Conservation (phyloP, 257 asterid genomes). For the Solanum clarkiae region DNA sequence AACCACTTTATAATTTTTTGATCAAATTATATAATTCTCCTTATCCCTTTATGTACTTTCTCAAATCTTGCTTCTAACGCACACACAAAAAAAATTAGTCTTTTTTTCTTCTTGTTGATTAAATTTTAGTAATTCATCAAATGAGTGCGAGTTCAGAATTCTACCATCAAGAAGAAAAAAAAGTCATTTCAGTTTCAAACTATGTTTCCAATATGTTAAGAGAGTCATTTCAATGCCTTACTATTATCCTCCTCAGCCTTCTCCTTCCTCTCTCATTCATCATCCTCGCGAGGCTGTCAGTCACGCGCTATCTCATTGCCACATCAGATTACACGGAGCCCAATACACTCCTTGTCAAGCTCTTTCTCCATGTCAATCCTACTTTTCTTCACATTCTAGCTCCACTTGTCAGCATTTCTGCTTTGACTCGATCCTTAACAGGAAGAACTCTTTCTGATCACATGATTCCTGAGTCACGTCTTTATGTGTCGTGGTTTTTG, state of each 20-base stretch:
- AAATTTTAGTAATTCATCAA: not conserved
- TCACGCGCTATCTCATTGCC: conserved; percentile 15
- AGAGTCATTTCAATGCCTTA: conserved; percentile 31
- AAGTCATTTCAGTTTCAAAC: not conserved
- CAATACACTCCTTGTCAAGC: conserved; percentile 3
- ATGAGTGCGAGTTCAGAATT: not conserved
- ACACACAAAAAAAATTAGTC: not conserved
- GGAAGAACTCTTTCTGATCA: not conserved
- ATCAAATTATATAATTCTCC: not conserved
- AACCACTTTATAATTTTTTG: not conserved
- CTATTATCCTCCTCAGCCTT: conserved; percentile 52
- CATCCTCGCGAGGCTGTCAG: conserved; percentile 54
- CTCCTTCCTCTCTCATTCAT: conserved; percentile 75
- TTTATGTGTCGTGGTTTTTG: conserved; percentile 35
- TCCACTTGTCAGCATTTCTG: conserved; percentile 20
- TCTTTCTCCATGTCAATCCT: conserved; percentile 25
- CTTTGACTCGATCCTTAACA: conserved; percentile 33
- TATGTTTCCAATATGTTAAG: not conserved
- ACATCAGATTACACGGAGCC: conserved; percentile 8
- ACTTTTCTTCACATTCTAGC: conserved; percentile 29
- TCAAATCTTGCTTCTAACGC: not conserved
- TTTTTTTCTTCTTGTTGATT: too few species aligned
- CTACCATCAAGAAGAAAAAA: not conserved
- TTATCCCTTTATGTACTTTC: not conserved
- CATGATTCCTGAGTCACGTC: not conserved